Conservation (phyloP, 495 filamentous ascomycete genomes). For the Xylaria sp. region DNA sequence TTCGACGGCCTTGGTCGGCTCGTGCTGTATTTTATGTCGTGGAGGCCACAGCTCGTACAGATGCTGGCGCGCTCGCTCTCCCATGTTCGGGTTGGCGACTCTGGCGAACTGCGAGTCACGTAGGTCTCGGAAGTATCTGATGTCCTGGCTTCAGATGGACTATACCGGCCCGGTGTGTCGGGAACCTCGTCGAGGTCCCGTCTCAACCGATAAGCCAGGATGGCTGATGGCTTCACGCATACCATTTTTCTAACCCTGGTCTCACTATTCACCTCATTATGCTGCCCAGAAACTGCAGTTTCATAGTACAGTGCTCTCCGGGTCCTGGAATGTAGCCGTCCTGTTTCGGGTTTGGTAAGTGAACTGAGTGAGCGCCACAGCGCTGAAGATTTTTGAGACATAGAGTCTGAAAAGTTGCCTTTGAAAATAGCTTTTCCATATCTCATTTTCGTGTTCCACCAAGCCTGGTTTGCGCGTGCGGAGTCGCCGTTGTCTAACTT, state of each 20-base stretch:
- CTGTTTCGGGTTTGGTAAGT: neutral
- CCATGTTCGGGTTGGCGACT: conserved; percentile 1
- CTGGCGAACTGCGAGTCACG: conserved; percentile 32
- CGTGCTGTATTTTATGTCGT: neutral
- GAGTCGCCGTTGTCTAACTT: conserved; percentile 54
- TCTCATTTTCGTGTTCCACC: too few species aligned
- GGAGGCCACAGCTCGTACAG: neutral
- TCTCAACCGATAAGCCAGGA: neutral
- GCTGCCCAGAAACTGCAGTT: conserved; percentile 51
- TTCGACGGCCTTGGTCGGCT: neutral
- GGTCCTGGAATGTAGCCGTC: neutral
- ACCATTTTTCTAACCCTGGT: conserved; percentile 25
- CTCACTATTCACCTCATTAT: conserved; percentile 46
- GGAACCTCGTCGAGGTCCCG: conserved; percentile 17
- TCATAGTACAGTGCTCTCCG: conserved; percentile 42
- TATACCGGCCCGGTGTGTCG: conserved; percentile 22
- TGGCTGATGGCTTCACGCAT: conserved; percentile 1
- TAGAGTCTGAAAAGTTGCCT: neutral
- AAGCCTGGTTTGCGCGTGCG: conserved; percentile 36
- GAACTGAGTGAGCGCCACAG: neutral
- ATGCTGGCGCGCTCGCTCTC: conserved; percentile 1
- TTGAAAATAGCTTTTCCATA: neutral
- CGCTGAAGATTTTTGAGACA: neutral
- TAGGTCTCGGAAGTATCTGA: conserved; percentile 59
- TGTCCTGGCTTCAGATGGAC: conserved; percentile 38